Evolutionary conservation across 805 yeast genomes (phyloP), one percentile per base, ranked within the genome.

Genomic region (Candida chauliodis): DNA sequence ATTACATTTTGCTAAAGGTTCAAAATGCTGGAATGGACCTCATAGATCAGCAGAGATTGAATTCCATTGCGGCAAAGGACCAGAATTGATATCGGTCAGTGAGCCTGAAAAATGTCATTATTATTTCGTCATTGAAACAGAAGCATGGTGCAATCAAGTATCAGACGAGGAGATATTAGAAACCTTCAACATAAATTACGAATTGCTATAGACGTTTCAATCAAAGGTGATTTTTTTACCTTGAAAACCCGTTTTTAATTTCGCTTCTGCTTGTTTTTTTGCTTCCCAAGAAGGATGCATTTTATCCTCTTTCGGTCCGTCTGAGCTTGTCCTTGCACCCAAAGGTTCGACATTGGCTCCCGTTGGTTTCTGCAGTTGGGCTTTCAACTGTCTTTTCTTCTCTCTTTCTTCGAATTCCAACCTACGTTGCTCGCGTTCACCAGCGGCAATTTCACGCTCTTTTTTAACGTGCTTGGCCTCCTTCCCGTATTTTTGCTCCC

Each of bases 251-350:
- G 34, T 75, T 61, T 78, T 76, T 46, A 69, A 57, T 36, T 78
- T 76, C 48, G 83, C 84, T 53, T 85, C 84, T 19, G 80, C 85
- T 46, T 75, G 62, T 65, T 76, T 79, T 66, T 85, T 86, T 16
- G 99, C 99, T 50, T 78, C 81, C 99, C 99, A 93, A 2, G 99
- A 93, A n/a, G 99, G 99, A 75, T 93, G 99, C 47, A 84, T 40
- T 15, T 37, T 43, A 8, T 36, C 40, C 26, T 43, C 41, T 10
- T 43, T 30, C 8, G 17, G 34, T 17, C 45, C 26, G 10, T 37
- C 36, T 22, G 33, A 38, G 25, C 38, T 48, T 22, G 50, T 51
- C 42, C 71, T 58, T 22, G 48, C 59, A 25, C 73, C 73, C 30
- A 70, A 51, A 17, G 71, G 72, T 5, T 59, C 56, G 30, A 53